Conservation (phyloP, 495 filamentous ascomycete species). For the Tricharina praecox region DNA sequence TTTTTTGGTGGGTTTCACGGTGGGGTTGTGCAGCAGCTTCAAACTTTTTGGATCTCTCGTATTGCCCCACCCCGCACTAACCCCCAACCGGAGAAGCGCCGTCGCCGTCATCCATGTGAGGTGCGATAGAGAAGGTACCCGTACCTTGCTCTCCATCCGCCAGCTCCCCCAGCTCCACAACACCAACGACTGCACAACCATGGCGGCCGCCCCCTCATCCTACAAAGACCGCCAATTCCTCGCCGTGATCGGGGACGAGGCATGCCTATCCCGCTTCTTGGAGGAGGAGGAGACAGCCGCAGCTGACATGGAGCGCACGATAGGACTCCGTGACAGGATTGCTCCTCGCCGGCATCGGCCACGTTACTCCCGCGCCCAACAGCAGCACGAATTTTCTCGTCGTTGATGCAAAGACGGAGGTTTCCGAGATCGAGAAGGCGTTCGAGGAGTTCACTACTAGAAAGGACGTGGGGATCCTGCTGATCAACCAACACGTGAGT, state of each 20-base stretch:
- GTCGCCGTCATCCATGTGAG: no score
- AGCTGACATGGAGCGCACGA: not conserved
- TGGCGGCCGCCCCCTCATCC: constrained; percentile 41
- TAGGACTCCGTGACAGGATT: constrained; percentile 88
- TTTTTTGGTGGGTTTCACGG: no score
- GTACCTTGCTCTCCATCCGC: not conserved
- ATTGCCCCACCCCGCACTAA: no score
- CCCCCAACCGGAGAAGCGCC: no score
- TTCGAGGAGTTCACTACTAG: constrained; percentile 76
- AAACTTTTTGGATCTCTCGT: no score
- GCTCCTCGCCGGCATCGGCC: constrained; percentile 83
- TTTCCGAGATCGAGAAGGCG: constrained; percentile 67
- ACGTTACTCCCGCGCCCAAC: constrained; percentile 63
- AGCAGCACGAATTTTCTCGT: constrained; percentile 93
- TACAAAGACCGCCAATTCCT: constrained; percentile 90
- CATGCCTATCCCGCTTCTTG: constrained; percentile 28
- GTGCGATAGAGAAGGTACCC: no score
- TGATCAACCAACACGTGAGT: constrained; percentile 96
- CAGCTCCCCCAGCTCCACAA: not conserved
- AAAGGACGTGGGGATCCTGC: constrained; percentile 87
- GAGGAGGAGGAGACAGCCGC: not conserved
- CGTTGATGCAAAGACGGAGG: constrained; percentile 84
- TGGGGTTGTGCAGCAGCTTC: no score
- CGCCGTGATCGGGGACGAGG: constrained; percentile 96
- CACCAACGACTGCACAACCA: constrained; percentile 32